These are phyloP conservation scores for Dianthus caryophyllus DNA, from an alignment of 148 eudicot genomes.

Conservation along the genomic window DNA sequence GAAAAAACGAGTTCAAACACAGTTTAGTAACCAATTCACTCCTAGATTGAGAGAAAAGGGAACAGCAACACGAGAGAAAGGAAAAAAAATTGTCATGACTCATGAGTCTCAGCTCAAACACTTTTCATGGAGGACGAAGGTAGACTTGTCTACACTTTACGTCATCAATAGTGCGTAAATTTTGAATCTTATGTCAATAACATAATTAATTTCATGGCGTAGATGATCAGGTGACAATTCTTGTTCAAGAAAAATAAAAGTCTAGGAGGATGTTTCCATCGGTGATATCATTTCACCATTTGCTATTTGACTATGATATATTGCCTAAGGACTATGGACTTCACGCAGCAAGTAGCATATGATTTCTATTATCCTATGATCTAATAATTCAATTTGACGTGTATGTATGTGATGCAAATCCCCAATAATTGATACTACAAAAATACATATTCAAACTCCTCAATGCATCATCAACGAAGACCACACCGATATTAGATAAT, in stretches of 20 bases:
- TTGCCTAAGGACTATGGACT: background rate
- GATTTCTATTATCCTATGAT: background rate
- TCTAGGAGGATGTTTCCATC: slow-evolving; percentile 6
- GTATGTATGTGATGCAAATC: background rate
- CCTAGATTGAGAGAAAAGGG: background rate
- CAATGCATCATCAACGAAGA: background rate
- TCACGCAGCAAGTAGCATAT: background rate
- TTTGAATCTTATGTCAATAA: background rate
- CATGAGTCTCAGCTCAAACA: background rate
- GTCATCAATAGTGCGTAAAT: background rate
- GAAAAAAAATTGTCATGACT: background rate
- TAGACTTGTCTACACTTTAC: background rate
- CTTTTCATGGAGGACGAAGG: background rate
- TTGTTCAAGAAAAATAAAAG: background rate
- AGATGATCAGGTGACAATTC: background rate
- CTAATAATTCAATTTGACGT: background rate
- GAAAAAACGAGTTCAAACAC: too few species aligned
- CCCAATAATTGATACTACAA: background rate
- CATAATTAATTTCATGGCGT: background rate
- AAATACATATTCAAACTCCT: background rate
- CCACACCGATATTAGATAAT: background rate
- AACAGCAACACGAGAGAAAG: background rate
- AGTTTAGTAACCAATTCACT: background rate
- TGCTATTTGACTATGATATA: background rate
- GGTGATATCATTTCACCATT: background rate